Conservation (phyloP, 73 alveolate species). For the Tetrahymena borealis region DNA sequence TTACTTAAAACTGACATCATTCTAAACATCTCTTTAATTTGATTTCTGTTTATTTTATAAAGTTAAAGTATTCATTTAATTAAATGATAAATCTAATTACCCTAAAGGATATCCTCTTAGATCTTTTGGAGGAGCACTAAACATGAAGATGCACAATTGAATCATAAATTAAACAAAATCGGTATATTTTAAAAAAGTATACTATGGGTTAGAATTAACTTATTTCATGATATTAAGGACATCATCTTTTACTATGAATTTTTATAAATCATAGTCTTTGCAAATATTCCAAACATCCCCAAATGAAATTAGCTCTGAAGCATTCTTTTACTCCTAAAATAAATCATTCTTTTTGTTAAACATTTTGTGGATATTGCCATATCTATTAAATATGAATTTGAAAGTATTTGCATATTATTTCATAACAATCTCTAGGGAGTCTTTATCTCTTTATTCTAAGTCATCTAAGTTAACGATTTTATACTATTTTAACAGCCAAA, state of each 20-base stretch:
- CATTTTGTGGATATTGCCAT: conserved; percentile 18
- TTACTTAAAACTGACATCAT: neutral
- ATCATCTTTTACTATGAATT: neutral
- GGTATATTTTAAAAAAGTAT: neutral
- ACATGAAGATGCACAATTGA: neutral
- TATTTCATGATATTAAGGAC: neutral
- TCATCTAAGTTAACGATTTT: conserved; percentile 24
- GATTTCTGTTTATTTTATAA: neutral
- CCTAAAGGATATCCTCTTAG: neutral
- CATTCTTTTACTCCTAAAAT: neutral
- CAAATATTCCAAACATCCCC: neutral
- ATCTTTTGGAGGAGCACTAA: neutral
- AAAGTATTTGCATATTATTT: conserved; percentile 27
- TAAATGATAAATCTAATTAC: neutral
- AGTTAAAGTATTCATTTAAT: neutral
- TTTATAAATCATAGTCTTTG: neutral
- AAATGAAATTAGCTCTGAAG: neutral
- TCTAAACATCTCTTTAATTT: neutral
- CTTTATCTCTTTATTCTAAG: conserved; percentile 12
- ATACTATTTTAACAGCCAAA: neutral
- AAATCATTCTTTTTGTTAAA: neutral
- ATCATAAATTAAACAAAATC: neutral
- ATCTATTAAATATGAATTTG: conserved; percentile 17
- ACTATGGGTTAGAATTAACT: neutral
- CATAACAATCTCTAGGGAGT: conserved; percentile 13